Percentiles rank a stretch among this genome's conserved stretches.
phyloP scores from a whole-genome alignment of 345 rosid genomes.

The Xanthoceras sorbifolium region DNA sequence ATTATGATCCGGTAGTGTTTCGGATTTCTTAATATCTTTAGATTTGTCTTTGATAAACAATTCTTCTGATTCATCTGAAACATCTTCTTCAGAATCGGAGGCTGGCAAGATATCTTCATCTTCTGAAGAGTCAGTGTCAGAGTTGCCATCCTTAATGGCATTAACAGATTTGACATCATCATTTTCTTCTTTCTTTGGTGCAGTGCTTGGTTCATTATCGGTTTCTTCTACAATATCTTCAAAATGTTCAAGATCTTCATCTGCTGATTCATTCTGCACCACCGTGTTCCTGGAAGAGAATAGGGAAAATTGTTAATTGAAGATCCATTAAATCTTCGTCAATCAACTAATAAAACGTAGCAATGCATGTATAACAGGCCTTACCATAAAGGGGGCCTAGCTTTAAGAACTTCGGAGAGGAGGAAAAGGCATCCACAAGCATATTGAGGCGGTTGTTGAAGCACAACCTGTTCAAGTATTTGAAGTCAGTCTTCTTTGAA shows the following conservation, averaged over 20 bases:
- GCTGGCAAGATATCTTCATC: slow-evolving; percentile 48
- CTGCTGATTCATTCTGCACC: slow-evolving; percentile 74
- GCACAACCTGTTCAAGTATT: slow-evolving; percentile 67
- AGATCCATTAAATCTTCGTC: neutral
- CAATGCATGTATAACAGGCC: slow-evolving; percentile 1
- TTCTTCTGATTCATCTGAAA: slow-evolving; percentile 56
- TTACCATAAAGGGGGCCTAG: slow-evolving; percentile 87
- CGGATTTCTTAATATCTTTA: slow-evolving; percentile 33
- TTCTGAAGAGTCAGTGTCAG: slow-evolving; percentile 54
- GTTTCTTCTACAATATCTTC: slow-evolving; percentile 80
- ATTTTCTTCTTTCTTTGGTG: slow-evolving; percentile 39
- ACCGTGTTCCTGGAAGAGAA: slow-evolving; percentile 70
- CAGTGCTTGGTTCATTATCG: slow-evolving; percentile 35
- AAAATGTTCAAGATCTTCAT: slow-evolving; percentile 92
- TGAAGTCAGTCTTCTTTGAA: slow-evolving; percentile 16
- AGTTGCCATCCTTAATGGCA: slow-evolving; percentile 29
- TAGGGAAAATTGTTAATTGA: slow-evolving; percentile 3
- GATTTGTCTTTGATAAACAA: slow-evolving; percentile 37
- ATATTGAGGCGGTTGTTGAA: slow-evolving; percentile 93
- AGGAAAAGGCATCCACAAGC: slow-evolving; percentile 96
- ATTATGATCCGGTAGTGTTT: slow-evolving; percentile 29
- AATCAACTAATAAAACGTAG: neutral
- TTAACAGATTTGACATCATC: slow-evolving; percentile 22
- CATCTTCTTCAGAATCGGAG: slow-evolving; percentile 58
- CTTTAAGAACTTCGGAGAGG: slow-evolving; percentile 89